Conservation (phyloP, 1,284 basidiomycete genomes). For the Fomitiporia mediterranea region DNA sequence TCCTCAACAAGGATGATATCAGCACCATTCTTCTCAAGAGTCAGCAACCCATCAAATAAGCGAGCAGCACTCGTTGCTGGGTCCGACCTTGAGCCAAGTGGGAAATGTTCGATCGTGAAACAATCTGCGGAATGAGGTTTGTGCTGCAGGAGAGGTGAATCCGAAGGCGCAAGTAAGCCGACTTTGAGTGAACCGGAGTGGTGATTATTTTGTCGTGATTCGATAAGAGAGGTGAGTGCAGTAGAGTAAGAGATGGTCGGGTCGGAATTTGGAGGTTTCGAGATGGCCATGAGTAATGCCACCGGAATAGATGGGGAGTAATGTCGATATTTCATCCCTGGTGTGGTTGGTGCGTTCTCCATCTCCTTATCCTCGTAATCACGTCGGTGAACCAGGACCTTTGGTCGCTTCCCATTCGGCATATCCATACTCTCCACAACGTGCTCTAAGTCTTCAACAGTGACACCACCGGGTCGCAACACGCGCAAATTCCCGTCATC, state of each 20-base stretch:
- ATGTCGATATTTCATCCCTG: slow-evolving; percentile 99
- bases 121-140: slow-evolving; percentile 45
- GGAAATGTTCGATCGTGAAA: slow-evolving; percentile 40
- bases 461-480: slow-evolving; percentile 88
- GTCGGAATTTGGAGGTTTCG: slow-evolving; percentile 34
- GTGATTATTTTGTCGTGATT: slow-evolving; percentile 32
- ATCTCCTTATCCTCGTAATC: slow-evolving; percentile 65
- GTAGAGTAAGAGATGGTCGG: slow-evolving; percentile 29
- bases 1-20: slow-evolving; percentile 88
- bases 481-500: slow-evolving; percentile 75
- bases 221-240: slow-evolving; percentile 32
- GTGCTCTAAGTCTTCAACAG: slow-evolving; percentile 80
- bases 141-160: slow-evolving; percentile 50
- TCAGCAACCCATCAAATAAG: slow-evolving; percentile 86
- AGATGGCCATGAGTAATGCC: slow-evolving; percentile 59
- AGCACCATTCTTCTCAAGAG: slow-evolving; percentile 72
- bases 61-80: slow-evolving; percentile 73
- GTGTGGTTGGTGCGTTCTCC: slow-evolving; percentile 84
- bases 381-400: slow-evolving; percentile 69
- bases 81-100: slow-evolving; percentile 59
- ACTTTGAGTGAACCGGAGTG: slow-evolving; percentile 37
- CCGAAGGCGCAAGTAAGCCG: slow-evolving; percentile 66
- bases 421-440: slow-evolving; percentile 42
- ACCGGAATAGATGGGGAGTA: slow-evolving; percentile 90
- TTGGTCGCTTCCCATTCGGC: slow-evolving; percentile 36